Percentiles rank a stretch among this genome's conserved stretches.
These are phyloP conservation scores for Sporothrix pallida DNA, from an alignment of 2,329 filamentous ascomycete genomes.

Conservation along the genomic window DNA sequence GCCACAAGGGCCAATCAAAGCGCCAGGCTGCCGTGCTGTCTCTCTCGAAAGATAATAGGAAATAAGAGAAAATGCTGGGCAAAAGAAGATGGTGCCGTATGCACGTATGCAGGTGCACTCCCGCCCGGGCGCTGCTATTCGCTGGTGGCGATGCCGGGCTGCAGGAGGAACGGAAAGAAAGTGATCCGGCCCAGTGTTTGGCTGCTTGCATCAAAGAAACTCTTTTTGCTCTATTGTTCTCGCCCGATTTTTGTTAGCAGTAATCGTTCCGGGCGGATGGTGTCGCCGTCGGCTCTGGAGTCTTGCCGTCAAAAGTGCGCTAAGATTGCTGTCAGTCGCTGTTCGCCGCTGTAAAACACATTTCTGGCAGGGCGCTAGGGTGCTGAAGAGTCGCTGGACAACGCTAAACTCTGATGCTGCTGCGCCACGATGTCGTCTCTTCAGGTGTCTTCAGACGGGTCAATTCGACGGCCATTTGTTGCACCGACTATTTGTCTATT, in stretches of 20 bases:
- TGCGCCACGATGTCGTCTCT: neutral
- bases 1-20: neutral
- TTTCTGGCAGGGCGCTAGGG: neutral
- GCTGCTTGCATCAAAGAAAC: neutral
- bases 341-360: too few species aligned
- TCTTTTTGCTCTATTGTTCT: neutral
- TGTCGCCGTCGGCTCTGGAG: slow-evolving; percentile 21
- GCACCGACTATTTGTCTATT: neutral
- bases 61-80: too few species aligned
- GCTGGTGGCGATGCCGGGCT: neutral
- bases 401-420: neutral
- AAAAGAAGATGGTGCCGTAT: too few species aligned
- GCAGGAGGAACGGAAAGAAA: neutral
- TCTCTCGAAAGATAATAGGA: too few species aligned
- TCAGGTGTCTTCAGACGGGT: neutral
- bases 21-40: neutral
- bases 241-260: neutral
- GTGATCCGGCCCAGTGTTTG: neutral
- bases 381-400: neutral
- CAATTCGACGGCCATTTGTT: slow-evolving; percentile 11
- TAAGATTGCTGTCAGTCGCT: neutral
- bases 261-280: neutral
- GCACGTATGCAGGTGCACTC: neutral
- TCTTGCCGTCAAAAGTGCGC: neutral
- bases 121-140: neutral